These are phyloP conservation scores for Fusarium succisae DNA, from an alignment of 2,329 filamentous ascomycete genomes.

Conservation along the genomic window DNA sequence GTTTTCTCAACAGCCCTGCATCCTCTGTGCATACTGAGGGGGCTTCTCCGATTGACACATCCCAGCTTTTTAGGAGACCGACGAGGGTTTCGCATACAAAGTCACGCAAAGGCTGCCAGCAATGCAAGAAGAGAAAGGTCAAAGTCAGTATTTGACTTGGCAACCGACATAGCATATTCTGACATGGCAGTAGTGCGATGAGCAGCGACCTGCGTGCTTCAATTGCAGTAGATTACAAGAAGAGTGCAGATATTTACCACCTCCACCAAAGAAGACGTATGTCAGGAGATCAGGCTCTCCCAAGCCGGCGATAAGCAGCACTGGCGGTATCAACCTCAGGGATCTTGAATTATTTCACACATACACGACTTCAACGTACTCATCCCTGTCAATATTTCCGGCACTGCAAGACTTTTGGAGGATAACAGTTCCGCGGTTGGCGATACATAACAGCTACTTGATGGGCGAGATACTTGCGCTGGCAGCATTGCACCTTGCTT, in stretches of 20 bases:
- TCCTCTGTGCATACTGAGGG: neutral
- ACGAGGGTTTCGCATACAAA: neutral
- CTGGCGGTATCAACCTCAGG: neutral
- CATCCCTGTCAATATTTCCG: neutral
- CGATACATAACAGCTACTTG: neutral
- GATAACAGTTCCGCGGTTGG: neutral
- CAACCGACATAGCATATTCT: neutral
- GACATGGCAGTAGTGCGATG: neutral
- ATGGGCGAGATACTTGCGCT: neutral
- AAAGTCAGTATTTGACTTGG: neutral
- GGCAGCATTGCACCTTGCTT: neutral
- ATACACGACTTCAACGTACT: neutral
- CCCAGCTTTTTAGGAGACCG: accelerated
- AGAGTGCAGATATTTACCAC: neutral
- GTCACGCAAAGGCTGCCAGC: neutral
- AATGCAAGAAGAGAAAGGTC: neutral
- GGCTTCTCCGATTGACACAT: neutral
- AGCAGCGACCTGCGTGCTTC: neutral
- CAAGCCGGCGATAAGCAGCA: neutral
- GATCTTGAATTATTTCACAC: neutral
- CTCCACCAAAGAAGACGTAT: neutral
- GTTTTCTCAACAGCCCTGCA: neutral
- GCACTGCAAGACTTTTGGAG: neutral
- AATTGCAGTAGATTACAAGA: neutral
- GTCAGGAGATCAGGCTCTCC: accelerated